Percentiles rank a stretch among this genome's conserved stretches.
phyloP scores from a whole-genome alignment of 108 stramenopile species.

The Tribonema minus region DNA sequence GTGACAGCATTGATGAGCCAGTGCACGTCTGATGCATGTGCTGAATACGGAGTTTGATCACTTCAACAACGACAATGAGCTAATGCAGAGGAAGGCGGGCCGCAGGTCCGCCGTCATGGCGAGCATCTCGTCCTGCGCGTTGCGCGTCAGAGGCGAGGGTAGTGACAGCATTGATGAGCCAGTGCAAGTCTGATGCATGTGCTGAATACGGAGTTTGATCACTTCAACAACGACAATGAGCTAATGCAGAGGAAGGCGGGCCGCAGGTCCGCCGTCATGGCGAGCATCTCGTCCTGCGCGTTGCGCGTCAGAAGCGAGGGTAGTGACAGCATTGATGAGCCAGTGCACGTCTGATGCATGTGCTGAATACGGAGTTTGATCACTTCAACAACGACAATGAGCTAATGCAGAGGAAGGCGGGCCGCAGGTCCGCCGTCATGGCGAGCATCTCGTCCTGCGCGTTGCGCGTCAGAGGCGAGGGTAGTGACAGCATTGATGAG shows the following conservation, averaged over 20 bases:
- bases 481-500: too few relatives aligned
- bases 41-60: too few relatives aligned
- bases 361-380: too few relatives aligned
- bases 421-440: conserved; percentile 65
- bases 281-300: conserved; percentile 87
- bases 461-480: too few relatives aligned
- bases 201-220: too few relatives aligned
- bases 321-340: too few relatives aligned
- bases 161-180: neutral
- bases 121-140: conserved; percentile 85
- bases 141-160: neutral
- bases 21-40: neutral
- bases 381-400: too few relatives aligned
- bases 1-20: neutral
- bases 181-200: neutral
- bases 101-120: conserved; percentile 69
- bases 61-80: too few relatives aligned
- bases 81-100: conserved; percentile 37
- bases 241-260: conserved; percentile 37
- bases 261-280: conserved; percentile 67
- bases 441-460: conserved; percentile 89
- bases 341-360: too few relatives aligned
- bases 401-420: conserved; percentile 40
- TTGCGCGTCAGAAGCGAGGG: too few relatives aligned
- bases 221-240: too few relatives aligned